A percentile compares a stretch with the other conserved stretches of the same genome.
These are phyloP conservation scores for Epichloe typhina DNA, from an alignment of 2,329 filamentous ascomycete genomes.

Conservation along the genomic window DNA sequence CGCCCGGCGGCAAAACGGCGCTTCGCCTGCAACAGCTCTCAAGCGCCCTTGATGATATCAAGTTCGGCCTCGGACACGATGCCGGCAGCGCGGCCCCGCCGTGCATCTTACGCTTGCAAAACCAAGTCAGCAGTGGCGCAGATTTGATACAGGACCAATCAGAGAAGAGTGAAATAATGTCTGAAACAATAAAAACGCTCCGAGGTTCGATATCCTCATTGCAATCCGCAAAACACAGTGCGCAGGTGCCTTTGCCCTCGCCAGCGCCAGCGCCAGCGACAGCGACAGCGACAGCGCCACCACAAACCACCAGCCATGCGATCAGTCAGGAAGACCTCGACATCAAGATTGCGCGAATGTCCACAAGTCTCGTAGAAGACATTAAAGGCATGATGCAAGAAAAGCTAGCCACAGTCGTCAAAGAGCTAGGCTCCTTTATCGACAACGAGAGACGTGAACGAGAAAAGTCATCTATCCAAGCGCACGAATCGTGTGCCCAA, in stretches of 20 bases:
- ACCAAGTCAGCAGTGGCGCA: neutral
- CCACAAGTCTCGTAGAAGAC: neutral
- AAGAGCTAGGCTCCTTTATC: conserved; percentile 10
- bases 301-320: neutral
- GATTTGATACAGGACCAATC: neutral
- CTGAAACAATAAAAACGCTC: neutral
- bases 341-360: conserved; percentile 1
- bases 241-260: neutral
- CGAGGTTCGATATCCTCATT: neutral
- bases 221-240: neutral
- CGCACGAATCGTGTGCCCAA: conserved; percentile 5
- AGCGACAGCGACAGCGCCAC: neutral
- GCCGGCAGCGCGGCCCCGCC: neutral
- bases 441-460: conserved; percentile 10
- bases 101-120: neutral
- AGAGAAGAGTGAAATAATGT: neutral
- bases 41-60: neutral
- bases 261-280: neutral
- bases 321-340: neutral
- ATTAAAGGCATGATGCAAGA: conserved; percentile 3
- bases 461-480: neutral
- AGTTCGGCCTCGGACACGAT: neutral
- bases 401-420: conserved; percentile 1
- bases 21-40: neutral
- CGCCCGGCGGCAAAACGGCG: neutral